A percentile compares a stretch with the other conserved stretches of the same genome.
Conservation (phyloP, 768 basidiomycete species). For the Trametes cingulata region DNA sequence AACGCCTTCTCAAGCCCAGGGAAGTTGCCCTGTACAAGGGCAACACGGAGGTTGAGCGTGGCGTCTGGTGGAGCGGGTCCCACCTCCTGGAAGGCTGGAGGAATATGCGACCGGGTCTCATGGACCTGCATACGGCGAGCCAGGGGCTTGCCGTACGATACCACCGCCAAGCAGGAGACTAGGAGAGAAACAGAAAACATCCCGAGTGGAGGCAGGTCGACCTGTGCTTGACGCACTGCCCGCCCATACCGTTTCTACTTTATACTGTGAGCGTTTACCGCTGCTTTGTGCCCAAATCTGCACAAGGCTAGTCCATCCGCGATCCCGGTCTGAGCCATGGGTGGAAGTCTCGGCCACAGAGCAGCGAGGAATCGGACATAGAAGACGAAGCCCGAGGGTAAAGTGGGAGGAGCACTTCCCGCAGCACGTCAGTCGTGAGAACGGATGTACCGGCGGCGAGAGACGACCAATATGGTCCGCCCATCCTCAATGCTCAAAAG, state of each 20-base stretch:
- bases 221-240: background rate
- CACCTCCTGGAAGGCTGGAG: constrained; percentile 31
- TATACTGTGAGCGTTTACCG: background rate
- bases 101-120: constrained; percentile 30
- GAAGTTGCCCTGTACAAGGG: constrained; percentile 37
- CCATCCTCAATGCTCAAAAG: too few species aligned
- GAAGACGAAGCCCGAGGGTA: background rate
- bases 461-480: too few species aligned
- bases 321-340: too few species aligned
- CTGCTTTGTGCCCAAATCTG: background rate
- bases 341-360: too few species aligned
- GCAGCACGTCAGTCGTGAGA: background rate
- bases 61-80: constrained; percentile 34
- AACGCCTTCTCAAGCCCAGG: constrained; percentile 39
- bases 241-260: background rate
- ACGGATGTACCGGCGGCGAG: too few species aligned
- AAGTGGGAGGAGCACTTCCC: background rate
- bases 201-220: background rate
- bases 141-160: constrained; percentile 24
- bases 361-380: background rate
- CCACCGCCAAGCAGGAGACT: constrained; percentile 16
- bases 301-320: too few species aligned
- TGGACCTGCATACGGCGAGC: constrained; percentile 31
- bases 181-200: constrained; percentile 24
- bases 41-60: constrained; percentile 39